Evolutionary conservation across 768 basidiomycete genomes (phyloP), one percentile per base, ranked within the genome.

Genomic region (Termitomyces sp.): DNA sequence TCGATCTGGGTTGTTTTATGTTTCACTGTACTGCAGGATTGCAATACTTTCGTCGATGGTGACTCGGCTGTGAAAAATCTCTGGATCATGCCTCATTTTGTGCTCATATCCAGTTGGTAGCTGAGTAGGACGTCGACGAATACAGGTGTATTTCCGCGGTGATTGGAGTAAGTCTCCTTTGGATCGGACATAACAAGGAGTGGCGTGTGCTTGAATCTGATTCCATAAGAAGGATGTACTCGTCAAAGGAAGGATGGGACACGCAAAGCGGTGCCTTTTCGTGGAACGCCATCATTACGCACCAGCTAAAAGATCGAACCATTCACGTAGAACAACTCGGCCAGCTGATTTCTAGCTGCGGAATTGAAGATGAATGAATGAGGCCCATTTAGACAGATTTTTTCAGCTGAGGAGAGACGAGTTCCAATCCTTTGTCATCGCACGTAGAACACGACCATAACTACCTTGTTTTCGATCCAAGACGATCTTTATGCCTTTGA

Each of bases 11-110:
- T 53, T 58, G 53, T 69, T 53, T 37, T 64, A 68, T 20, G 61
- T 65, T 53, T 71, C 70, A 34, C 67, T 62, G 55, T 70, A 70
- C 13, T 65, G 62, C n/a, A 71, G 63, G 37, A 70, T 70, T 29
- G 70, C 69, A 31, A 70, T 57, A 46, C 63, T 69, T 53, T 70
- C 68, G 42, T 69, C 68, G 46, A 72, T 59, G 3, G 50, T 60
- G n/a, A 63, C 53, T 20, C 46, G 50, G 1, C 48, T 55, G 32
- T 54, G 20, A 22, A 14, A 37, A 18, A 42, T 22, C 10, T 55
- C 51, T 44, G 18, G 14, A 12, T 16, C 18, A 8, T 50, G 27
- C 4, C 22, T 32, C 4, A 12, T 41, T 55, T 26, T 20, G 51
- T 36, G 46, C 31, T 6, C 31, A 37, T 37, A 16, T 49, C 50